Percentiles rank a stretch among this genome's conserved stretches.
These are phyloP conservation scores for Anthostomella pinea DNA, from an alignment of 2,329 filamentous ascomycete genomes.

Conservation along the genomic window DNA sequence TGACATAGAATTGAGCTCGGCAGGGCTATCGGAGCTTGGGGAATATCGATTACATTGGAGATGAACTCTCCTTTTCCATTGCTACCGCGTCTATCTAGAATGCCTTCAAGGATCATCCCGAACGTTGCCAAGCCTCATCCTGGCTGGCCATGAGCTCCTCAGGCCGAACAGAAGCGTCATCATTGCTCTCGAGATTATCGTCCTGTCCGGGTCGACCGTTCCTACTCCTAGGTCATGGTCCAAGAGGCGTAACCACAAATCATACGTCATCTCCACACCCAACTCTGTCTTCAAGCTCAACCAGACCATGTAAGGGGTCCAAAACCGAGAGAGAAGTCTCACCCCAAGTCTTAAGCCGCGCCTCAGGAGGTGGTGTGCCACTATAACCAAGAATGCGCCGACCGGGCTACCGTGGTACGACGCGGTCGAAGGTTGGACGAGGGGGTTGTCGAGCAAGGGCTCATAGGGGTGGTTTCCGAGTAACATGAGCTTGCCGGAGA, in stretches of 20 bases:
- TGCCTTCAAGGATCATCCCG: too few species aligned
- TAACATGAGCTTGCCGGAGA: neutral
- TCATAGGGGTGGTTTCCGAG: neutral
- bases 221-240: slow-evolving; percentile 14
- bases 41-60: too few species aligned
- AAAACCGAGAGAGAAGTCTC: slow-evolving; percentile 5
- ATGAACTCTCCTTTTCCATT: too few species aligned
- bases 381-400: slow-evolving; percentile 10
- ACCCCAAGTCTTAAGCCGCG: slow-evolving; percentile 8
- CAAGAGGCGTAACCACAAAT: slow-evolving; percentile 3
- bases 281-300: slow-evolving; percentile 9
- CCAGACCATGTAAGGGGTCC: slow-evolving; percentile 22
- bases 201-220: slow-evolving; percentile 14
- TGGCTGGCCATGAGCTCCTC: slow-evolving; percentile 25
- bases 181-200: slow-evolving; percentile 9
- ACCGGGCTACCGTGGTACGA: slow-evolving; percentile 4
- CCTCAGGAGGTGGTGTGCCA: slow-evolving; percentile 15
- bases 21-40: too few species aligned
- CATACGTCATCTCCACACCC: slow-evolving; percentile 4
- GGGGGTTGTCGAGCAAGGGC: slow-evolving; percentile 1
- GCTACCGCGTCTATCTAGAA: too few species aligned
- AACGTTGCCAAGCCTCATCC: slow-evolving; percentile 17
- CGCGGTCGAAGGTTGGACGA: neutral
- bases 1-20: too few species aligned
- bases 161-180: slow-evolving; percentile 25